Conservation (phyloP, 2,329 filamentous ascomycete species). For the Fusarium sp. region DNA sequence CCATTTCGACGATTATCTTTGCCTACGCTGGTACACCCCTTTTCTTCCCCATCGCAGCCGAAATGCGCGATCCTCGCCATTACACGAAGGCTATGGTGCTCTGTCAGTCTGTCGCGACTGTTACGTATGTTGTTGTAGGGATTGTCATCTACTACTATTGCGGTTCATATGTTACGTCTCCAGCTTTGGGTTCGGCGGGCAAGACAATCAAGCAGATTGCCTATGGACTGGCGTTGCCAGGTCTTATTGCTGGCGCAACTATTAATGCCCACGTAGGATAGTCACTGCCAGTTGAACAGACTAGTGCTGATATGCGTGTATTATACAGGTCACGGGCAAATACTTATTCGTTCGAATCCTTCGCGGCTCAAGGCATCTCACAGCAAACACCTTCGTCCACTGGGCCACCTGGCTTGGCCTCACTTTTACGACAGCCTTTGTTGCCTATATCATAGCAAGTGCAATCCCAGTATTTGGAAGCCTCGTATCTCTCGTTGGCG, state of each 20-base stretch:
- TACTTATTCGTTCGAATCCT: constrained; percentile 35
- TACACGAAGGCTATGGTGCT: constrained; percentile 40
- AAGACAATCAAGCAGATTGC: constrained; percentile 56
- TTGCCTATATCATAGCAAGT: constrained; percentile 47
- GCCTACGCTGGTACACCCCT: constrained; percentile 54
- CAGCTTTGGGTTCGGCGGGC: constrained; percentile 60
- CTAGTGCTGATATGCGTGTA: not conserved
- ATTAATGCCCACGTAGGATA: constrained; percentile 46
- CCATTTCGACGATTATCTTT: constrained; percentile 52
- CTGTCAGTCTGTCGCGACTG: constrained; percentile 46
- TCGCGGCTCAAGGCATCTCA: constrained; percentile 48
- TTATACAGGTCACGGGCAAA: constrained; percentile 24
- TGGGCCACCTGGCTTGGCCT: constrained; percentile 51
- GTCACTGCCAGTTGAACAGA: too few relatives aligned
- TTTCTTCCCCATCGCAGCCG: constrained; percentile 49
- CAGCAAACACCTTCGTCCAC: constrained; percentile 46
- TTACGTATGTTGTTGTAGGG: constrained; percentile 51
- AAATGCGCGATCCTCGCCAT: constrained; percentile 50
- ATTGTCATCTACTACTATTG: constrained; percentile 60
- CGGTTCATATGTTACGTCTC: constrained; percentile 60
- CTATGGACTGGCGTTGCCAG: constrained; percentile 54
- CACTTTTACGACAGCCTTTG: constrained; percentile 37
- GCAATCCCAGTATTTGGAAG: constrained; percentile 41
- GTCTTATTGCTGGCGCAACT: constrained; percentile 44
- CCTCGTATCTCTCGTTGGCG: constrained; percentile 48